These are phyloP conservation scores for Vanrija humicola DNA, from an alignment of 1,284 basidiomycete species.

Conservation along the genomic window DNA sequence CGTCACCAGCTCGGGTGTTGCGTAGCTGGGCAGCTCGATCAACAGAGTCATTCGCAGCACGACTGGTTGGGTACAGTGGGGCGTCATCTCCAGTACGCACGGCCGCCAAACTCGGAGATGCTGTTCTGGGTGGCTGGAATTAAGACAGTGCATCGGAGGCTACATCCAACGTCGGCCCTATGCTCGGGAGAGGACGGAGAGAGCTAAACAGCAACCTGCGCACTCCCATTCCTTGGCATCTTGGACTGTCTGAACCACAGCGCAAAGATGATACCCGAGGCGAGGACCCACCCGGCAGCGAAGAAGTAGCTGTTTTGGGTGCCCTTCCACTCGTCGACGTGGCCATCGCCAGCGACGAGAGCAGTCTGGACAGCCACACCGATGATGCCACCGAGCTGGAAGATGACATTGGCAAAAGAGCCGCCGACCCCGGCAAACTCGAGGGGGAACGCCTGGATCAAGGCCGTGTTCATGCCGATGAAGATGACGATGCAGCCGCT, in stretches of 20 bases:
- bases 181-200: too few relatives aligned
- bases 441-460: slow-evolving; percentile 39
- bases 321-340: slow-evolving; percentile 33
- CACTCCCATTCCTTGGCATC: slow-evolving; percentile 18
- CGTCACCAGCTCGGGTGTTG: too few relatives aligned
- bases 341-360: slow-evolving; percentile 29
- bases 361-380: slow-evolving; percentile 39
- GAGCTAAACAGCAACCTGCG: too few relatives aligned
- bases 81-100: too few relatives aligned
- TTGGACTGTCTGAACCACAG: slow-evolving; percentile 30
- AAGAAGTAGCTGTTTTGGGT: slow-evolving; percentile 34
- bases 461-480: slow-evolving; percentile 40
- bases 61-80: too few relatives aligned
- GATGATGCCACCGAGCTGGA: slow-evolving; percentile 45
- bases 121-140: too few relatives aligned
- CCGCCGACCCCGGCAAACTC: slow-evolving; percentile 41
- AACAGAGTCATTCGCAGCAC: too few relatives aligned
- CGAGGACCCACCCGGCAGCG: slow-evolving; percentile 28
- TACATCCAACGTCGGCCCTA: too few relatives aligned
- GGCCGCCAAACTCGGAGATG: too few relatives aligned
- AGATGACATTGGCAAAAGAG: slow-evolving; percentile 42
- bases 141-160: too few relatives aligned
- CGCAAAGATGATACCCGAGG: slow-evolving; percentile 31
- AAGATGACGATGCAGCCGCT: slow-evolving; percentile 42
- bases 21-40: too few relatives aligned